These are phyloP conservation scores for Malassezia equina DNA, from an alignment of 1,284 basidiomycete genomes.

Conservation along the genomic window DNA sequence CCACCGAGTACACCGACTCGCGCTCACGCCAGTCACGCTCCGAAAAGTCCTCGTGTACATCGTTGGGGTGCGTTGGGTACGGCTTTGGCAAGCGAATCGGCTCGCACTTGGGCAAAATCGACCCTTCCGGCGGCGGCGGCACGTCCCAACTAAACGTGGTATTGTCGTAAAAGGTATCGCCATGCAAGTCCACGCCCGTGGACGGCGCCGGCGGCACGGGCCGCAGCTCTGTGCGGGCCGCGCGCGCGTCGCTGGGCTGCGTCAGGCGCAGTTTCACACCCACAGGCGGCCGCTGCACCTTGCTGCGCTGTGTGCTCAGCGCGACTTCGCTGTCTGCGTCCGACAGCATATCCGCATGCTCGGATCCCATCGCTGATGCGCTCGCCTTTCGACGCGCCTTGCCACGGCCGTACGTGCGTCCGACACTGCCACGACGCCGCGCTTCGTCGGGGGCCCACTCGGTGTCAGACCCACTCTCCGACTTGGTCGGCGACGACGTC, in stretches of 20 bases:
- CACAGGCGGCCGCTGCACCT: neutral
- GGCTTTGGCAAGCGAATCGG: constrained; percentile 21
- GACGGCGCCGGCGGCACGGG: neutral
- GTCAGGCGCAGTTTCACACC: constrained; percentile 6
- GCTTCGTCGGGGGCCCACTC: constrained; percentile 3
- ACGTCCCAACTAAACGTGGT: constrained; percentile 17
- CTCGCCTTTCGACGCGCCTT: neutral
- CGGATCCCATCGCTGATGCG: neutral
- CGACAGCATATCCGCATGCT: neutral
- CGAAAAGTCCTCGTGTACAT: constrained; percentile 41
- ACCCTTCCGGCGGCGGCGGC: neutral
- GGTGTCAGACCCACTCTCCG: neutral
- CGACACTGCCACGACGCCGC: neutral
- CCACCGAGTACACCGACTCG: constrained; percentile 17
- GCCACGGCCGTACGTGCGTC: constrained; percentile 7
- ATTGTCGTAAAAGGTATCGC: constrained; percentile 9
- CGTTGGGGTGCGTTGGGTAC: constrained; percentile 36
- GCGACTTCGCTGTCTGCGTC: neutral
- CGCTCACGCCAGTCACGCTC: constrained; percentile 40
- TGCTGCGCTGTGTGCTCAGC: neutral
- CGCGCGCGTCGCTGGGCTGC: neutral
- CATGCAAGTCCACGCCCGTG: neutral
- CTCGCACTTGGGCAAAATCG: constrained; percentile 26
- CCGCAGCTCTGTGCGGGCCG: neutral
- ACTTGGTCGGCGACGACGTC: neutral